Evolutionary conservation across 1,284 basidiomycete species (phyloP).

Genomic region (Ustilago nuda): DNA sequence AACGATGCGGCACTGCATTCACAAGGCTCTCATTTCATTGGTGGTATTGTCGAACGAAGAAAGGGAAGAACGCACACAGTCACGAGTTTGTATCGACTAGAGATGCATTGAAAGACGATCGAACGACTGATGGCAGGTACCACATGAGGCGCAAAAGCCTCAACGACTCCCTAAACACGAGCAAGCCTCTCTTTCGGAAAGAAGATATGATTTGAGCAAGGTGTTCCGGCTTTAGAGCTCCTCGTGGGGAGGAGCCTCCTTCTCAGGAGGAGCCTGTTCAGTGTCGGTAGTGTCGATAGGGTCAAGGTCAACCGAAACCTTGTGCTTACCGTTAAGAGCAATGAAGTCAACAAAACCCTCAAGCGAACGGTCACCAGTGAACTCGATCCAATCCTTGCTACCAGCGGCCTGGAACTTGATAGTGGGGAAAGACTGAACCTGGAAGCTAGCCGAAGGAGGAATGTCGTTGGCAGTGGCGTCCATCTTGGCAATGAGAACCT

Average conservation of each 20-base stretch:
- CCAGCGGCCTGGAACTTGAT: conserved; percentile 97
- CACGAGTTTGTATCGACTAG: not conserved
- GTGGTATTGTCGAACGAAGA: not conserved
- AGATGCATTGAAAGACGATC: not conserved
- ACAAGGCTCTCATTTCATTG: not conserved
- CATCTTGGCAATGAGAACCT: conserved; percentile 86
- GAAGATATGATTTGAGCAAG: not conserved
- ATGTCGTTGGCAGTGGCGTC: conserved; percentile 97
- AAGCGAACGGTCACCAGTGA: conserved; percentile 66
- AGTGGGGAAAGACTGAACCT: conserved; percentile 84
- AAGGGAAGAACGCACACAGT: not conserved
- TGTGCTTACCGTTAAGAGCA: conserved; percentile 65
- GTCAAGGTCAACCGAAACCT: conserved; percentile 57
- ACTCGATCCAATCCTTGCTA: conserved; percentile 83
- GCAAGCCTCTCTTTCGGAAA: conserved; percentile 4
- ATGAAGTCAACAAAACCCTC: conserved; percentile 68
- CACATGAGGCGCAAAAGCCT: not conserved
- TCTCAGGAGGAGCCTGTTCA: conserved; percentile 27
- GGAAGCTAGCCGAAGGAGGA: conserved; percentile 86
- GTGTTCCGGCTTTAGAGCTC: conserved; percentile 32
- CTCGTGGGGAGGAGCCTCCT: conserved; percentile 48
- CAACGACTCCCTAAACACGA: not conserved
- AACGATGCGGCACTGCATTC: too few species aligned
- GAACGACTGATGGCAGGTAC: not conserved
- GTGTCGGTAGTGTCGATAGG: conserved; percentile 45